A percentile compares a stretch with the other conserved stretches of the same genome.
phyloP scores from a whole-genome alignment of 2,329 filamentous ascomycete genomes.

The Celoporthe dispersa region DNA sequence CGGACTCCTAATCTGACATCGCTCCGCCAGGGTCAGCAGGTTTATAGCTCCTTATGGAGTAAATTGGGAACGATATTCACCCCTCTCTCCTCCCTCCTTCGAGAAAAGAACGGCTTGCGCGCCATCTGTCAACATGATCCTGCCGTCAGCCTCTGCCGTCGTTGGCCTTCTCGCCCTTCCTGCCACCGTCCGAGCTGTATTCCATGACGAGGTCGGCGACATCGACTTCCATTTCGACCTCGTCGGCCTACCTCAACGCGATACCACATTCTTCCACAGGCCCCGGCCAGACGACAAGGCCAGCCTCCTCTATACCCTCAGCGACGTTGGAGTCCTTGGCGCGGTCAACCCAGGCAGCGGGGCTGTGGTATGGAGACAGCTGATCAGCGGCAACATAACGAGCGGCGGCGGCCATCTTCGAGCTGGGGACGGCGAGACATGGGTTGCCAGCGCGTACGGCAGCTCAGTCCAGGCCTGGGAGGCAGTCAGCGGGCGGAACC shows the following conservation, averaged over 20 bases:
- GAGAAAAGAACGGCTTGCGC: conserved; percentile 21
- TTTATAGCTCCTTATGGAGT: conserved; percentile 21
- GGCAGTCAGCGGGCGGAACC: conserved; percentile 76
- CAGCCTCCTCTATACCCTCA: conserved; percentile 88
- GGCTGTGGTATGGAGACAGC: conserved; percentile 83
- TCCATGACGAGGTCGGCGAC: conserved; percentile 86
- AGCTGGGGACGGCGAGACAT: conserved; percentile 78
- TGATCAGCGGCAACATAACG: conserved; percentile 59
- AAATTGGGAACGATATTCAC: conserved; percentile 3
- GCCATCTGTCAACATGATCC: conserved; percentile 23
- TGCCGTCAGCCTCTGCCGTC: conserved; percentile 31
- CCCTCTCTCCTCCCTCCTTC: background rate
- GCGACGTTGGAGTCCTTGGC: conserved; percentile 80
- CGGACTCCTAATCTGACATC: background rate
- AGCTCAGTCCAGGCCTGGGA: conserved; percentile 79
- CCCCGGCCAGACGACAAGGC: conserved; percentile 82
- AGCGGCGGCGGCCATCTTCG: conserved; percentile 61
- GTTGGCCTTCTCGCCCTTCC: conserved; percentile 47
- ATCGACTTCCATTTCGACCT: conserved; percentile 94
- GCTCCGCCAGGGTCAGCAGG: background rate
- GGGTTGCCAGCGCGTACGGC: conserved; percentile 75
- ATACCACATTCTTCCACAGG: conserved; percentile 93
- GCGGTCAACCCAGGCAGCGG: conserved; percentile 90
- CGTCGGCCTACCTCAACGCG: conserved; percentile 78
- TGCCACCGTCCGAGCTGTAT: conserved; percentile 68